Base-by-base conservation (phyloP, 2,329 filamentous ascomycete genomes). In the Fusarium sarcochroum region DNA sequence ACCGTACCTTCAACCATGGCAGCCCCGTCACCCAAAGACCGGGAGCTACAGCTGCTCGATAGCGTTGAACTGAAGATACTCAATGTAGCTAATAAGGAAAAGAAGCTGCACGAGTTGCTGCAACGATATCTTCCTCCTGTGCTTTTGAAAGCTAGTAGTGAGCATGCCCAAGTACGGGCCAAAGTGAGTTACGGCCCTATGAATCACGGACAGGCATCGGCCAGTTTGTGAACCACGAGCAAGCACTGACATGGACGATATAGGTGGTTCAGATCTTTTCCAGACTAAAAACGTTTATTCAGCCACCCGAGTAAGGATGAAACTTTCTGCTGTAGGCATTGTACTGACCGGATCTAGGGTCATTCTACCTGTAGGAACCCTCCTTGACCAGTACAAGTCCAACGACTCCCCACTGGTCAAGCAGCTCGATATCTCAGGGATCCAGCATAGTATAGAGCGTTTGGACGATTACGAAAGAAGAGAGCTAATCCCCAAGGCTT, bases 341-440 rank as follows among this genome's bases (percentile, higher is more conserved):
- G 17, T 25, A 27, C 70, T 72, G 30, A 73, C 38, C 14, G 4
- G 13, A 13, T 20, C 65, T 66, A 86, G 86, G 48, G 89, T 98
- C 68, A 85, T 94, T 54, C 83, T 99, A 7, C 96, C 96, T 1
- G 94, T 98, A 14, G 87, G 89, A n/a, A 89, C 90, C 17, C 85
- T 99, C 18, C 80, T 98, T 55, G 91, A 94, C 71, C 96, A 98
- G 78, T 98, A 97, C 84, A 97, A 97, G 78, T 75, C 92, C 21
- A 89, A 88, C 37, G 84, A 89, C 38, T 91, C 90, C 14, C 83
- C 90, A 1, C 84, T 98, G 37, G 89, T 99, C 68, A 91, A 93
- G 67, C 93, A 97, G 76, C 92, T 98, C 72, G 94, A 98, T 79
- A 83, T 98, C 40, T 85, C 92, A 18, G 97, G 97, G 76, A 91